A percentile compares a stretch with the other conserved stretches of the same genome.
Conservation (phyloP, 192 early-diverging fungal species). For the Podila verticillata region DNA sequence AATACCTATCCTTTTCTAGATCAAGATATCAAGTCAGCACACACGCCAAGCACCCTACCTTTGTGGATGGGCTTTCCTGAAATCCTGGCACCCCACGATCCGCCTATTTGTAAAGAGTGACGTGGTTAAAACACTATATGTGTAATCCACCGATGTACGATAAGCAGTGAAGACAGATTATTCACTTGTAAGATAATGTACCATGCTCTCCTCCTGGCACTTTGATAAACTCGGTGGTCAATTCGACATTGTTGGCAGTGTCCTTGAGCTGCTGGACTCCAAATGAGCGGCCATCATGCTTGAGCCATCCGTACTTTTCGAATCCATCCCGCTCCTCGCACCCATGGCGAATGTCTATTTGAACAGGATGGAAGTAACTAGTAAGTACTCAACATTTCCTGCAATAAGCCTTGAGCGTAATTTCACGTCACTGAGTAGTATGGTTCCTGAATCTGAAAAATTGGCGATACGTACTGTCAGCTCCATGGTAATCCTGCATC, state of each 20-base stretch:
- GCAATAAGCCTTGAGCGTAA: no score
- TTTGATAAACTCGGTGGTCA: slow-evolving; percentile 84
- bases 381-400: no score
- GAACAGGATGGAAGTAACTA: not conserved
- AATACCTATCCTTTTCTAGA: no score
- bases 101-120: slow-evolving; percentile 55
- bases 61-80: slow-evolving; percentile 69
- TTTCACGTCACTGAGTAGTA: not conserved
- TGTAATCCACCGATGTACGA: not conserved
- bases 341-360: slow-evolving; percentile 84
- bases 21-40: not conserved
- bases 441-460: not conserved
- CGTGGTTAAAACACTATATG: not conserved
- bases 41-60: slow-evolving; percentile 33
- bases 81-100: slow-evolving; percentile 83
- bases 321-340: slow-evolving; percentile 90
- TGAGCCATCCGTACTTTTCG: slow-evolving; percentile 83
- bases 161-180: not conserved
- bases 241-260: slow-evolving; percentile 64
- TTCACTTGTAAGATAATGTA: slow-evolving; percentile 2
- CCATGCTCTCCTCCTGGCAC: slow-evolving; percentile 69
- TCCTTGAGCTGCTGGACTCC: slow-evolving; percentile 82
- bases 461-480: slow-evolving; percentile 53
- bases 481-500: slow-evolving; percentile 61
- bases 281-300: slow-evolving; percentile 87